A percentile compares a stretch with the other conserved stretches of the same genome.
phyloP scores from a whole-genome alignment of 768 basidiomycete genomes.

The Boletus rubroflammeus region DNA sequence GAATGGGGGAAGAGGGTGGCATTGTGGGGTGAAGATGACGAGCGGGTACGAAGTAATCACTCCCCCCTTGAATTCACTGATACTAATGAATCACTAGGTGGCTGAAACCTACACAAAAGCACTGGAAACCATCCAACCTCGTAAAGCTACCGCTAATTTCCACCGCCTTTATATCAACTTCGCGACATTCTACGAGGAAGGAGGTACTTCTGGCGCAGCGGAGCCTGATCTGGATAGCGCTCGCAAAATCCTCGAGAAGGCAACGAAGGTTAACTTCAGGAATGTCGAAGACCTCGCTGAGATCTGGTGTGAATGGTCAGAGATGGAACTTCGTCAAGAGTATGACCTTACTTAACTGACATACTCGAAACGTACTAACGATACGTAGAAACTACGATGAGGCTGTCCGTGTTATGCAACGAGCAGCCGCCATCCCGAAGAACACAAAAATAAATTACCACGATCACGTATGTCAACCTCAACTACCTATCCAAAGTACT shows the following conservation, averaged over 20 bases:
- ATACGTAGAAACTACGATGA: constrained; percentile 88
- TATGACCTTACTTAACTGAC: constrained; percentile 39
- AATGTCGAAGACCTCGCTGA: constrained; percentile 97
- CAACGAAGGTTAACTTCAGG: constrained; percentile 86
- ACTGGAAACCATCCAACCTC: constrained; percentile 80
- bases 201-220: constrained; percentile 74
- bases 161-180: constrained; percentile 92
- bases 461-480: constrained; percentile 67
- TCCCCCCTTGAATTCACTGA: not conserved
- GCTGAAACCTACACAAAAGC: constrained; percentile 92
- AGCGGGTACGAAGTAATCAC: constrained; percentile 56
- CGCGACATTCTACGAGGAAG: constrained; percentile 96
- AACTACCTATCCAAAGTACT: constrained; percentile 4
- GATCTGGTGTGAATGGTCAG: constrained; percentile 99
- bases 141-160: constrained; percentile 86
- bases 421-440: constrained; percentile 88
- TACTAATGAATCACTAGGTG: constrained; percentile 46
- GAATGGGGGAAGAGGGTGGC: constrained; percentile 99
- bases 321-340: constrained; percentile 97
- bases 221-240: constrained; percentile 82
- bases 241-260: constrained; percentile 91
- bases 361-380: constrained; percentile 9
- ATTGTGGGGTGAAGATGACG: constrained; percentile 89
- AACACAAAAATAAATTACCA: constrained; percentile 90
- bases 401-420: constrained; percentile 92